Base-by-base conservation (phyloP, 805 yeast species). In the Spathaspora passalidarum region DNA sequence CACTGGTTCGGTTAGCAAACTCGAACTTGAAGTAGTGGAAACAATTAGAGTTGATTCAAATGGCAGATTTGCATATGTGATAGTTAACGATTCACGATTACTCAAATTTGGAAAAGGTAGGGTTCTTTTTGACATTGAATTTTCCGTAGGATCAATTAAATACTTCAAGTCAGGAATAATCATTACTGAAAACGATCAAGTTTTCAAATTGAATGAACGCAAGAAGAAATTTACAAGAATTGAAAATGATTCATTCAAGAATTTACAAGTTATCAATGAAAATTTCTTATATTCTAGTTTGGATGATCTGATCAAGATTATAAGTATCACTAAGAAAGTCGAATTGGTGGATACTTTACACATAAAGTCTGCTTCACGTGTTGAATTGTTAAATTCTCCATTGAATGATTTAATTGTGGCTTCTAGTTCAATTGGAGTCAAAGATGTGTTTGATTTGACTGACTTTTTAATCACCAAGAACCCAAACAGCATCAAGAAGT, bases 381-480 rank as follows among this genome's bases (percentile, higher is more conserved):
- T 45, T 23, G 44, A 48, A 32, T 39, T 45, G 11, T 39, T 38
- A 20, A 21, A 19, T 7, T 26, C 44, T 14, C 35, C 49, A 14
- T 42, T 48, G 11, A 45, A 46, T 38, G 47, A 45, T 16, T 50
- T 45, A 16, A 17, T 50, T 5, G 26, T 50, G 10, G 34, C 43
- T 23, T 17, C 46, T n/a, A 40, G 40, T 17, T n/a, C 20, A 2
- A 37, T 32, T 20, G 45, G 43, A 34, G 8, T 40, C 8, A 50
- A 50, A 23, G 20, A 42, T 9, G 45, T 57, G 9, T 54, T 40
- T 21, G 62, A 59, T 44, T 50, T 60, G 40, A 60, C 63, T 8
- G 64, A 60, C 51, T 57, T 49, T 26, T 51, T 56, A 32, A 40
- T 45, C 11, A 42, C 53, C 36, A 49, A 48, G 23, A 55, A 54